Percentiles rank a stretch among this genome's conserved stretches.
These are phyloP conservation scores for Novakomyces olei DNA, from an alignment of 805 yeast genomes.

Conservation along the genomic window DNA sequence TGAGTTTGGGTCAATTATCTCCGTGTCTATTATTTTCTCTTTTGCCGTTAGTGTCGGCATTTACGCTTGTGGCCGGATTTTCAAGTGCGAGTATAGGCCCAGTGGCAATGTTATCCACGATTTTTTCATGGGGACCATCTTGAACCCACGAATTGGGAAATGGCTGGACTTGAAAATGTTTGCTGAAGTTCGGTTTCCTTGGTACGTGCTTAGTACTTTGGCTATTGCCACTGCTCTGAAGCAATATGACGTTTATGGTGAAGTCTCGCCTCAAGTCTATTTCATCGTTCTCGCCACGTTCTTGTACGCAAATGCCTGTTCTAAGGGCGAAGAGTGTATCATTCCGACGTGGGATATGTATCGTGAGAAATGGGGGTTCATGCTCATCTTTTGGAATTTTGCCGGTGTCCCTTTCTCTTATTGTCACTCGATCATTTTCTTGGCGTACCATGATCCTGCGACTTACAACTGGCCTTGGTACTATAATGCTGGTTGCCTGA, in stretches of 20 bases:
- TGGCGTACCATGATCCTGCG: slow-evolving; percentile 61
- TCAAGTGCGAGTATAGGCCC: slow-evolving; percentile 35
- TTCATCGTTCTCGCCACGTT: slow-evolving; percentile 68
- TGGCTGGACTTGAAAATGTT: slow-evolving; percentile 87
- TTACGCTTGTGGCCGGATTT: slow-evolving; percentile 24
- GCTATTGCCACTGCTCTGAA: slow-evolving; percentile 50
- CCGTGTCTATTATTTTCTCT: slow-evolving; percentile 70
- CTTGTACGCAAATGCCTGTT: slow-evolving; percentile 88
- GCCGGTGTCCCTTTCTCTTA: slow-evolving; percentile 98
- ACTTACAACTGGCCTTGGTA: slow-evolving; percentile 54
- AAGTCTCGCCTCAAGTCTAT: slow-evolving; percentile 50
- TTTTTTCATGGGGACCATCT: slow-evolving; percentile 90
- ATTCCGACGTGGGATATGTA: slow-evolving; percentile 99
- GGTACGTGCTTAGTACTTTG: slow-evolving; percentile 74
- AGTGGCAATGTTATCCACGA: slow-evolving; percentile 82
- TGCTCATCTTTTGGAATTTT: slow-evolving; percentile 96
- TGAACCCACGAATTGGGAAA: slow-evolving; percentile 80
- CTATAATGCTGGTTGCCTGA: slow-evolving; percentile 37
- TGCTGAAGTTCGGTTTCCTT: slow-evolving; percentile 89
- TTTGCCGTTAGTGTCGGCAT: slow-evolving; percentile 42
- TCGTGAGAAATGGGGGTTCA: slow-evolving; percentile 96
- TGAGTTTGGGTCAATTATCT: slow-evolving; percentile 76
- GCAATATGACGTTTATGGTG: slow-evolving; percentile 67
- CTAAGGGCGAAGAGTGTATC: slow-evolving; percentile 92
- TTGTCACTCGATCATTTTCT: slow-evolving; percentile 74